phyloP scores from a whole-genome alignment of 768 basidiomycete genomes.

The Tremella fuciformis region DNA sequence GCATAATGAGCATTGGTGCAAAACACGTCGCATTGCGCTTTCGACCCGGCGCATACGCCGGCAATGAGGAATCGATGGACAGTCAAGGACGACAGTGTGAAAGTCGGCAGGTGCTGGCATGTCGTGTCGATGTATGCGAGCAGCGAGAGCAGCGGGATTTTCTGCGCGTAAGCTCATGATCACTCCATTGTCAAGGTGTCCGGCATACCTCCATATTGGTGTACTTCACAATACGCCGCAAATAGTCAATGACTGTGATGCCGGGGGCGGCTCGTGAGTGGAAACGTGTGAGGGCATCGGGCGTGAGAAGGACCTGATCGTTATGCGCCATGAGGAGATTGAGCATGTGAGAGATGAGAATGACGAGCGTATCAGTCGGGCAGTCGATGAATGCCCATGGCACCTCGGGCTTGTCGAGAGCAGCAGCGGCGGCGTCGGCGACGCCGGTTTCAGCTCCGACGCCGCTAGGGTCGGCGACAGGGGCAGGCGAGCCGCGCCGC shows the following conservation, averaged over 20 bases:
- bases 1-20: conserved; percentile 94
- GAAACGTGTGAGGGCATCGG: conserved; percentile 89
- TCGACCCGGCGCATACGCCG: conserved; percentile 84
- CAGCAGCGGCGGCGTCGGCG: no score
- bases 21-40: conserved; percentile 92
- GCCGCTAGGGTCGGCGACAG: no score
- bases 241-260: conserved; percentile 87
- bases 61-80: conserved; percentile 97
- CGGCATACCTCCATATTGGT: conserved; percentile 83
- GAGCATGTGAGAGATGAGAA: conserved; percentile 95
- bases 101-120: conserved; percentile 77
- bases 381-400: conserved; percentile 81
- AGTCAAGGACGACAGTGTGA: conserved; percentile 91
- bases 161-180: conserved; percentile 25
- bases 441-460: no score
- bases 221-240: conserved; percentile 87
- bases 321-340: conserved; percentile 92
- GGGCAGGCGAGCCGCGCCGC: no score
- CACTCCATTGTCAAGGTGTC: background rate
- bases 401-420: conserved; percentile 46
- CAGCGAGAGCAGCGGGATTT: conserved; percentile 51
- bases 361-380: conserved; percentile 74
- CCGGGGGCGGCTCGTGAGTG: conserved; percentile 87
- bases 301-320: conserved; percentile 85
- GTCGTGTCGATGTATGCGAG: conserved; percentile 58